Percentiles rank a stretch among this genome's conserved stretches.
Evolutionary conservation across 73 alveolate genomes (phyloP).

Genomic region (Diophrys appendiculata): DNA sequence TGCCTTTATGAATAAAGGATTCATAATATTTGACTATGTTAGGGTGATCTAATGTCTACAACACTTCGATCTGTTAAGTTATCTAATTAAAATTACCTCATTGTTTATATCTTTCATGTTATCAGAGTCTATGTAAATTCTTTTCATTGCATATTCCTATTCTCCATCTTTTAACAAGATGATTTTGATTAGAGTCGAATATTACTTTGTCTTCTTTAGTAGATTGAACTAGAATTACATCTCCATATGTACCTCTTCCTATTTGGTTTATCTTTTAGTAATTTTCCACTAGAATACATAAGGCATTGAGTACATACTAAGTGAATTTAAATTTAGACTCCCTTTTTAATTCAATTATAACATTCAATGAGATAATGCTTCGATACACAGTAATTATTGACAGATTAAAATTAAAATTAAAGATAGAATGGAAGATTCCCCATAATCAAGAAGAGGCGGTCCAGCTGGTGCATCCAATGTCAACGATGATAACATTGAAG

Average conservation of each 20-base stretch:
- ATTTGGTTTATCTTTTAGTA: slow-evolving; percentile 52
- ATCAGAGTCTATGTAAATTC: slow-evolving; percentile 62
- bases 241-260: slow-evolving; percentile 72
- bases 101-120: slow-evolving; percentile 42
- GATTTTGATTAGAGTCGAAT: neutral
- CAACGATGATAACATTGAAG: slow-evolving; percentile 20
- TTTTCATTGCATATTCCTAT: slow-evolving; percentile 73
- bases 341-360: no score
- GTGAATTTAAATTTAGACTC: no score
- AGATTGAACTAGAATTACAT: slow-evolving; percentile 50
- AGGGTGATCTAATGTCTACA: slow-evolving; percentile 65
- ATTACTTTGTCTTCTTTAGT: neutral
- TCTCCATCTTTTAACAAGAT: no score
- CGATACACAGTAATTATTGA: no score
- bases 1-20: slow-evolving; percentile 69
- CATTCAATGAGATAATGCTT: no score
- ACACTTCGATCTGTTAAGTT: slow-evolving; percentile 22
- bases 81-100: slow-evolving; percentile 35
- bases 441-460: no score
- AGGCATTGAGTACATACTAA: no score
- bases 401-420: no score
- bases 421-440: no score
- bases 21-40: slow-evolving; percentile 85
- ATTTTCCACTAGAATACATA: slow-evolving; percentile 45
- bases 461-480: no score